Base-by-base conservation (phyloP, 169 alveolate genomes). In the Eimeria sp. region DNA sequence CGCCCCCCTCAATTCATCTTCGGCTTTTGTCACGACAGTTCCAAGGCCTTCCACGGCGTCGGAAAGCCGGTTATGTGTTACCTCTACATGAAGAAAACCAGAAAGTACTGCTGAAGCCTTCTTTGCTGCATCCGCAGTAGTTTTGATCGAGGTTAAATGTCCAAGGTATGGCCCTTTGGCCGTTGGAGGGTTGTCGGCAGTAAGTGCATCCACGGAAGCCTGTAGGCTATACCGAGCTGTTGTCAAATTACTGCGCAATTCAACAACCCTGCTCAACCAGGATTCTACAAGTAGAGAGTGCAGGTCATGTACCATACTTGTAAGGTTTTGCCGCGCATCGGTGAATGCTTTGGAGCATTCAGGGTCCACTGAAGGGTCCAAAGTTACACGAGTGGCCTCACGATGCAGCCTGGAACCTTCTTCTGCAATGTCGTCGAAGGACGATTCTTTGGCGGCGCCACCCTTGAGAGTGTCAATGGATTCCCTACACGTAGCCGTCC, bases 121-220 rank as follows among this genome's bases (percentile, higher is more conserved):
- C 52, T 25, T 71, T 30, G 54, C 54, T 71, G 49, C 80, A 16
- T 10, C 52, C 52, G 18, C 25, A 71, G 80, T 16, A 71, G 52
- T 20, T 30, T 11, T 71, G 37, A 71, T 18, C 80, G 14, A n/a
- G 27, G n/a, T 0, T 9, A 30, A 0, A 71, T 71, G 54, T 49
- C 80, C 80, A 71, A 71, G 2, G 80, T 30, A 71, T 52, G 52
- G 54, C 80, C 80, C 80, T 33, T 52, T 52, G n/a, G 80, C 80
- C 10, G n/a, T 71, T 30, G 80, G 80, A 30, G 80, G 80, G 80
- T 1, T 37, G 8, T 71, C 52, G 80, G 49, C 3, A 16, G 0
- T 11, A 71, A 71, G 54, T 54, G 33, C 80, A 0, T 33, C 10
- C 14, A 71, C 25, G n/a, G 80, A 71, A 10, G 52, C 27, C 4